Evolutionary conservation across 352 stramenopile species (phyloP).

Genomic region (Pythium sukuiense): DNA sequence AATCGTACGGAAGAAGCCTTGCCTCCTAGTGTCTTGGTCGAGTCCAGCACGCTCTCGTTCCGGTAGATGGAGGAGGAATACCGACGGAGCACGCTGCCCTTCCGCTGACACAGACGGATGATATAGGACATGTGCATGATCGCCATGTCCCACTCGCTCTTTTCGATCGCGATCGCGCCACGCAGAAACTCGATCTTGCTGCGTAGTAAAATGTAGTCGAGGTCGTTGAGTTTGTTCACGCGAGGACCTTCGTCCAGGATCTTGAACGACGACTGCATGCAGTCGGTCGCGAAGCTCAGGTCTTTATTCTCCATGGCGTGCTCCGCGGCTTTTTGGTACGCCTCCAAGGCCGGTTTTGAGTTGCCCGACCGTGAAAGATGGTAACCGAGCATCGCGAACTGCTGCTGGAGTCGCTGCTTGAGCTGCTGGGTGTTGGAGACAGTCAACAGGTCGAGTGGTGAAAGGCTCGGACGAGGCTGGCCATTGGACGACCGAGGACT

Average conservation of each 20-base stretch:
- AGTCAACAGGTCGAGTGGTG: background rate
- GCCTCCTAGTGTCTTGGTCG: constrained; percentile 14
- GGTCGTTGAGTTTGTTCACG: constrained; percentile 45
- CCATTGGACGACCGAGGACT: background rate
- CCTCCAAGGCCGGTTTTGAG: constrained; percentile 51
- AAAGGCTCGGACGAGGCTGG: background rate
- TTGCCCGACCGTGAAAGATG: constrained; percentile 63
- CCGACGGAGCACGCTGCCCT: constrained; percentile 51
- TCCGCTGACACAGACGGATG: constrained; percentile 61
- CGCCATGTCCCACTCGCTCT: constrained; percentile 62
- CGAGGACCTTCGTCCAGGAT: constrained; percentile 52
- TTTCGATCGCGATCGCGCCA: constrained; percentile 67
- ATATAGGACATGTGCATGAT: constrained; percentile 68
- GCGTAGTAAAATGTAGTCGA: constrained; percentile 59
- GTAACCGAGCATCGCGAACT: constrained; percentile 64
- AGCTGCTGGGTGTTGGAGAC: background rate
- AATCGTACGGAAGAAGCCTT: background rate
- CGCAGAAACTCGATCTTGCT: constrained; percentile 78
- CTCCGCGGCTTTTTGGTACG: constrained; percentile 61
- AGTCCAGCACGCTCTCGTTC: constrained; percentile 29
- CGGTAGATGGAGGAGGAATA: constrained; percentile 47
- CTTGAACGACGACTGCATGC: constrained; percentile 73
- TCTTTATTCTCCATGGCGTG: constrained; percentile 56
- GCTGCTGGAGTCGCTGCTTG: constrained; percentile 38
- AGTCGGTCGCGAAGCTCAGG: constrained; percentile 66